A percentile compares a stretch with the other conserved stretches of the same genome.
These are phyloP conservation scores for Raffaelea ambrosiae DNA, from an alignment of 2,329 filamentous ascomycete genomes.

Conservation along the genomic window DNA sequence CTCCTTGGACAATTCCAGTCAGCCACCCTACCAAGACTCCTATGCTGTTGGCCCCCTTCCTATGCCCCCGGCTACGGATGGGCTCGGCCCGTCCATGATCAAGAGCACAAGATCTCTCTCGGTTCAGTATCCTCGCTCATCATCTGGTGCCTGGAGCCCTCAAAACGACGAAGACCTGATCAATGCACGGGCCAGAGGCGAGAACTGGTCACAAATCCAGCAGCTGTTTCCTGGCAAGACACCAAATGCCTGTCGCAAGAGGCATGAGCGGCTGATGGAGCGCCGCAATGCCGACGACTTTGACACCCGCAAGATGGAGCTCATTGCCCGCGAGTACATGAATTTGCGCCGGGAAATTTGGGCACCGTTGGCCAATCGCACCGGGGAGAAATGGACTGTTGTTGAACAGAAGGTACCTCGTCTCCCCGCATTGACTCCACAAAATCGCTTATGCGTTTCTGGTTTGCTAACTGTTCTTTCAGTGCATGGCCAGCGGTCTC, in stretches of 20 bases:
- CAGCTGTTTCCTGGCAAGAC: slow-evolving; percentile 67
- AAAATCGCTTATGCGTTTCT: background rate
- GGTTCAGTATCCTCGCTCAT: slow-evolving; percentile 39
- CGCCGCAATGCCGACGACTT: slow-evolving; percentile 67
- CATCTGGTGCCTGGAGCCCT: slow-evolving; percentile 62
- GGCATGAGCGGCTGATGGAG: slow-evolving; percentile 78
- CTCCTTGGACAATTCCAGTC: slow-evolving; percentile 1
- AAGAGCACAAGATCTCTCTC: slow-evolving; percentile 8
- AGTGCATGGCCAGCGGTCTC: slow-evolving; percentile 79
- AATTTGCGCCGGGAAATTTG: slow-evolving; percentile 73
- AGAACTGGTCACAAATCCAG: slow-evolving; percentile 81
- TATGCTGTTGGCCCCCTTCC: slow-evolving; percentile 21
- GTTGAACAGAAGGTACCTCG: slow-evolving; percentile 53
- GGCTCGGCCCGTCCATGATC: background rate
- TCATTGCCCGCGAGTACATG: slow-evolving; percentile 71
- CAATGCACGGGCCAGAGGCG: slow-evolving; percentile 60
- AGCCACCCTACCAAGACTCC: slow-evolving; percentile 20
- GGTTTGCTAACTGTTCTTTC: slow-evolving; percentile 2
- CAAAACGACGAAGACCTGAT: slow-evolving; percentile 69
- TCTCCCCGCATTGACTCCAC: slow-evolving; percentile 7
- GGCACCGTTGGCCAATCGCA: slow-evolving; percentile 60
- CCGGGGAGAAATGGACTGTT: slow-evolving; percentile 77
- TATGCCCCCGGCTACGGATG: slow-evolving; percentile 17
- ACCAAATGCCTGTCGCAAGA: slow-evolving; percentile 79
- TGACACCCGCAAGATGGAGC: slow-evolving; percentile 67